These are phyloP conservation scores for Epichloe scottii DNA, from an alignment of 2,329 filamentous ascomycete species.

Conservation along the genomic window DNA sequence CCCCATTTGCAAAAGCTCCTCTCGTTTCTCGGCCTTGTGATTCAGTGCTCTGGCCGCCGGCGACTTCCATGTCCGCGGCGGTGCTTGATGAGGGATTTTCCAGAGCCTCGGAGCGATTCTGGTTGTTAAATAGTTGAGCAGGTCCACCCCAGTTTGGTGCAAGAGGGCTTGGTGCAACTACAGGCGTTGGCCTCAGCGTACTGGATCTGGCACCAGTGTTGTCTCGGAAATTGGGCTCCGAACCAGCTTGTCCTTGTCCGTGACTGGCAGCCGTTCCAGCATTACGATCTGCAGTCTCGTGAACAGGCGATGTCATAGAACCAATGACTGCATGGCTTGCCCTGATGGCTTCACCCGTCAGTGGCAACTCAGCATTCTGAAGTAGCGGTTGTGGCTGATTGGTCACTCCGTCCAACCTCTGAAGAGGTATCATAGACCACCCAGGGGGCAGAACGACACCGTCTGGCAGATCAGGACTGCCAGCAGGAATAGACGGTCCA, in stretches of 20 bases:
- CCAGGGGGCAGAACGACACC: slow-evolving; percentile 52
- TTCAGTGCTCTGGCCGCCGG: not conserved
- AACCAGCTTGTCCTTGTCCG: not conserved
- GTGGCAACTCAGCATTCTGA: slow-evolving; percentile 6
- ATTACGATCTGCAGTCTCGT: not conserved
- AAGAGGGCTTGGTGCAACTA: slow-evolving; percentile 36
- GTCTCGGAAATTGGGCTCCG: not conserved
- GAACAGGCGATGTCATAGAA: not conserved
- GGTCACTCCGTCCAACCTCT: slow-evolving; percentile 33
- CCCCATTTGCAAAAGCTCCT: not conserved
- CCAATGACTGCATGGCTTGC: slow-evolving; percentile 5
- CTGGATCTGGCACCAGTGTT: not conserved
- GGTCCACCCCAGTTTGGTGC: slow-evolving; percentile 39
- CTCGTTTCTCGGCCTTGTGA: not conserved
- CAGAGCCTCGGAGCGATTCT: slow-evolving; percentile 13
- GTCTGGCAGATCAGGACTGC: slow-evolving; percentile 48
- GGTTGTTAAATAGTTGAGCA: slow-evolving; percentile 33
- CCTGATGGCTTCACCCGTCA: slow-evolving; percentile 8
- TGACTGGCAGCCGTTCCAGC: not conserved
- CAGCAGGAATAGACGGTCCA: slow-evolving; percentile 41
- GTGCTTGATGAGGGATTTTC: slow-evolving; percentile 9
- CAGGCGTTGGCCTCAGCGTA: slow-evolving; percentile 15
- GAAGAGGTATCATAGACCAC: slow-evolving; percentile 52
- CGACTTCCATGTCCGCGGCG: not conserved
- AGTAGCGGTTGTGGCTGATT: slow-evolving; percentile 10